Evolutionary conservation across 805 yeast species (phyloP).

Genomic region (Candida methanosorbosa): DNA sequence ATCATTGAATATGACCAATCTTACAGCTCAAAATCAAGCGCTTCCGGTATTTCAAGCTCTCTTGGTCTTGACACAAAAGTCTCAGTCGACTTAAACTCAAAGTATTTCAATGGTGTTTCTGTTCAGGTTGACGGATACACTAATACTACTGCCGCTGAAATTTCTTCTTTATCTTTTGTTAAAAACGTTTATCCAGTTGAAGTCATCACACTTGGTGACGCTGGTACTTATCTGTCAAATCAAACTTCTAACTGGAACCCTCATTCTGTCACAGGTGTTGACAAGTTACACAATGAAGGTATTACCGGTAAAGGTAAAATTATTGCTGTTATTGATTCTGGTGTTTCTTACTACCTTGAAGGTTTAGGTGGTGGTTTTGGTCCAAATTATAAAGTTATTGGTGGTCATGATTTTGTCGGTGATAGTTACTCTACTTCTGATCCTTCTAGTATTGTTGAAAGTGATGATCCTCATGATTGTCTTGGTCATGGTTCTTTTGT

Average conservation of each 20-base stretch:
- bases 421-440: slow-evolving; percentile 3
- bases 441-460: slow-evolving; percentile 2
- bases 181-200: slow-evolving; percentile 6
- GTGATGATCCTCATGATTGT: slow-evolving; percentile 11
- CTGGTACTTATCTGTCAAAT: neutral
- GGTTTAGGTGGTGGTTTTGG: slow-evolving; percentile 16
- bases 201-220: slow-evolving; percentile 1
- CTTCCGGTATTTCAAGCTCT: neutral
- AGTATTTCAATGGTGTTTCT: slow-evolving; percentile 4
- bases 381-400: slow-evolving; percentile 7
- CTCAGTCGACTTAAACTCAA: slow-evolving; percentile 2
- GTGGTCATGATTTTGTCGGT: slow-evolving; percentile 9
- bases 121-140: slow-evolving; percentile 1
- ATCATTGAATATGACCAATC: slow-evolving; percentile 3
- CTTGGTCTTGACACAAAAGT: slow-evolving; percentile 2
- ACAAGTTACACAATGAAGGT: slow-evolving; percentile 7
- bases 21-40: neutral
- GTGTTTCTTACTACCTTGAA: slow-evolving; percentile 9
- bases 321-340: slow-evolving; percentile 11
- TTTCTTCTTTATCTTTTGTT: slow-evolving; percentile 2
- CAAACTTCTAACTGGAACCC: slow-evolving; percentile 8
- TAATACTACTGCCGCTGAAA: slow-evolving; percentile 1
- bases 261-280: slow-evolving; percentile 12
- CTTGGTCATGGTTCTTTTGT: slow-evolving; percentile 18
- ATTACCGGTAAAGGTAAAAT: slow-evolving; percentile 8